Evolutionary conservation across 208 protist species (phyloP), one percentile per base, ranked within the genome.

Genomic region (Leishmania aethiopica): DNA sequence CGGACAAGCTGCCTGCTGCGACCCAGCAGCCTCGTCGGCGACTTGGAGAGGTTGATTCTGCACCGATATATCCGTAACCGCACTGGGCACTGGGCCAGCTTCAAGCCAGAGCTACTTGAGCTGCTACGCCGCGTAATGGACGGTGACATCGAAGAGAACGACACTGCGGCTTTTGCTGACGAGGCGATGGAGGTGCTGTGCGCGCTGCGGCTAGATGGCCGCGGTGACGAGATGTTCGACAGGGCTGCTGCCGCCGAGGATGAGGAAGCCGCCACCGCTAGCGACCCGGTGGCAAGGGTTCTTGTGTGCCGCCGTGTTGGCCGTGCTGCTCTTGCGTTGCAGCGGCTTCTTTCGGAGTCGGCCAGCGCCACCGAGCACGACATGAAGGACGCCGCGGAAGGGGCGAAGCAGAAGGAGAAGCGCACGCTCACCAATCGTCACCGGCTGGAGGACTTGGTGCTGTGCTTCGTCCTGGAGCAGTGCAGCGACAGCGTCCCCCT

Each of bases 61-160:
- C 92, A 96, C 80, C 88, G 91, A 32, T 97, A 97, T 86, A 89
- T 97, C 66, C 82, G 89, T 47, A 97, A 97, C 83, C 93, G 94
- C 59, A 95, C 87, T 64, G 94, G 94, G 22, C 90, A 93, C 78
- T 95, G 93, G 93, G 80, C 77, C 25, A 59, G 81, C 45, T 85
- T 89, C 32, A 93, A 91, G 81, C 74, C 66, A 15, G 80, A 87
- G 69, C 81, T 96, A 37, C 55, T 89, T 3, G 77, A 86, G 57
- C 35, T 88, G 45, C 84, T 97, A n/a, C 77, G 55, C 64, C 62
- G 78, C 53, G 82, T 49, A n/a, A 80, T 88, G 77, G 74, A 78
- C 47, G 40, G 62, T 42, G 49, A 64, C 62, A 37, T 10, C 35
- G 57, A 64, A 47, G 75, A 73, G 22, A 59, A 66, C 59, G 35